phyloP scores from a whole-genome alignment of 2,329 filamentous ascomycete genomes.

The Helotiales sp. region DNA sequence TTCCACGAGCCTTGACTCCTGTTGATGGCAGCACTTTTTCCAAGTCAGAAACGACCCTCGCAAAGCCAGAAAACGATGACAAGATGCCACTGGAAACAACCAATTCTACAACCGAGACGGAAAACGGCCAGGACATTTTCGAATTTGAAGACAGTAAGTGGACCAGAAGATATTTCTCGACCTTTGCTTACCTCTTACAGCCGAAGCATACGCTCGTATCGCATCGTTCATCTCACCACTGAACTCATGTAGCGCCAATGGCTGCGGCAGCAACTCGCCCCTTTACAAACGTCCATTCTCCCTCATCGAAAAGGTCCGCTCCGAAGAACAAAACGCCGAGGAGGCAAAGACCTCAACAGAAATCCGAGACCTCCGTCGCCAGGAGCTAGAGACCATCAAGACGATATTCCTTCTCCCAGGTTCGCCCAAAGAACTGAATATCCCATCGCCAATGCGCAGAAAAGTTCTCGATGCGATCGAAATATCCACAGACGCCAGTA shows the following conservation, averaged over 20 bases:
- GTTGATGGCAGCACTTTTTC: slow-evolving; percentile 7
- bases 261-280: slow-evolving; percentile 9
- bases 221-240: slow-evolving; percentile 12
- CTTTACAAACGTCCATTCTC: slow-evolving; percentile 18
- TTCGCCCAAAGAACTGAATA: slow-evolving; percentile 48
- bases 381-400: slow-evolving; percentile 43
- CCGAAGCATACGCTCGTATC: slow-evolving; percentile 19
- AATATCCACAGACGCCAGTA: slow-evolving; percentile 38
- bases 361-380: slow-evolving; percentile 11
- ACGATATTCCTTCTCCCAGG: slow-evolving; percentile 43
- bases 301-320: slow-evolving; percentile 6
- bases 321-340: slow-evolving; percentile 6
- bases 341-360: slow-evolving; percentile 12
- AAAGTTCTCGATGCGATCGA: slow-evolving; percentile 40
- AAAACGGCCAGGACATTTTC: slow-evolving; percentile 12
- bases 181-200: slow-evolving; percentile 9
- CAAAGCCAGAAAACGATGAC: slow-evolving; percentile 11
- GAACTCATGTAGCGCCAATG: slow-evolving; percentile 11
- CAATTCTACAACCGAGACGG: not conserved
- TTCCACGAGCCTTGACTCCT: slow-evolving; percentile 12
- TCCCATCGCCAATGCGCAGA: slow-evolving; percentile 43
- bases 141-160: slow-evolving; percentile 16
- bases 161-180: too few relatives aligned
- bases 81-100: not conserved
- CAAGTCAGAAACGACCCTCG: slow-evolving; percentile 10